Evolutionary conservation across 495 filamentous ascomycete genomes (phyloP).

Genomic region (Tuber magnatum): DNA sequence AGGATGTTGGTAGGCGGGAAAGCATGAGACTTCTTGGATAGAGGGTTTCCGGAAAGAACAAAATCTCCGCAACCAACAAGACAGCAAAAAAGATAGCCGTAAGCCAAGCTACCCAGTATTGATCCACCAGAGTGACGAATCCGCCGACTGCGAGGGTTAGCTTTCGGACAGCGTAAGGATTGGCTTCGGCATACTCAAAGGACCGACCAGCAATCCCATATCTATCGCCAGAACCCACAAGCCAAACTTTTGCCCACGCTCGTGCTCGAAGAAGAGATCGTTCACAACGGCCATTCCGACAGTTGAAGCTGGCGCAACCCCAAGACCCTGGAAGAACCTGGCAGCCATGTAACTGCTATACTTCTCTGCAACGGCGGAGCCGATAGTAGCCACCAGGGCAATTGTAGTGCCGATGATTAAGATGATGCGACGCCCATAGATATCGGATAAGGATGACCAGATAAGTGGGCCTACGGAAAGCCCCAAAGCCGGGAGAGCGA

Average conservation of each 20-base stretch:
- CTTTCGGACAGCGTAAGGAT: not conserved
- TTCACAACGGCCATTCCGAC: slow-evolving; percentile 57
- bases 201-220: slow-evolving; percentile 52
- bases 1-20: slow-evolving; percentile 29
- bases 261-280: slow-evolving; percentile 55
- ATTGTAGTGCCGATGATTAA: slow-evolving; percentile 53
- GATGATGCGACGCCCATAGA: slow-evolving; percentile 52
- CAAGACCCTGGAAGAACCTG: slow-evolving; percentile 58
- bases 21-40: slow-evolving; percentile 54
- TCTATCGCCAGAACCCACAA: slow-evolving; percentile 58
- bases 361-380: slow-evolving; percentile 47
- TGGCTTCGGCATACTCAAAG: slow-evolving; percentile 42
- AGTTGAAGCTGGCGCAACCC: slow-evolving; percentile 53
- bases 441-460: slow-evolving; percentile 54
- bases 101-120: slow-evolving; percentile 55
- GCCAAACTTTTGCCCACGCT: slow-evolving; percentile 56
- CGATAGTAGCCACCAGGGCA: slow-evolving; percentile 50
- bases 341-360: slow-evolving; percentile 54
- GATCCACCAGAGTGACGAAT: slow-evolving; percentile 49
- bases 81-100: slow-evolving; percentile 53
- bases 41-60: slow-evolving; percentile 55
- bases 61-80: slow-evolving; percentile 49
- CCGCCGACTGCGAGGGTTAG: slow-evolving; percentile 48
- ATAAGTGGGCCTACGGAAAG: slow-evolving; percentile 54
- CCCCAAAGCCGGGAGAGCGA: slow-evolving; percentile 56